Evolutionary conservation across 75 land plant genomes (phyloP), one percentile per base, ranked within the genome.

Genomic region (Pinus taeda): DNA sequence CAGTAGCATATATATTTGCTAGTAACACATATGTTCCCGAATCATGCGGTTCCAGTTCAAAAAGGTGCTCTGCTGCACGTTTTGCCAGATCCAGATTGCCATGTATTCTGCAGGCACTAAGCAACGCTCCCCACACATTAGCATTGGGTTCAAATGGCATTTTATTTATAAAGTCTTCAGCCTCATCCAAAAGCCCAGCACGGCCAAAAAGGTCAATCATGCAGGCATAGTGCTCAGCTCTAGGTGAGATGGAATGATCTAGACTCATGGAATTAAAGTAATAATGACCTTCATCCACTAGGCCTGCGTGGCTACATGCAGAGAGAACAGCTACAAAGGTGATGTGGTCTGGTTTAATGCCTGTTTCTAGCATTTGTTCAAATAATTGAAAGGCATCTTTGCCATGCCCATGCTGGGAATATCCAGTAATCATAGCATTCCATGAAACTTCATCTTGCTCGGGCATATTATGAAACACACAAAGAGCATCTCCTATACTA

Each of bases 291-390:
- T 85, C 83, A 15, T 84, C 87, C 57, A 89, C 83, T 57, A 78
- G 84, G 29, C 89, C 93, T 9, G 87, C 78, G 80, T 91, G 89
- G 22, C 81, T 88, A 75, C 93, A 91, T 0, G 90, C 88, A 30
- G 90, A 79, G 12, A 90, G 84, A 15, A 90, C 86, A n/a, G 86
- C 84, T 29, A 90, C 71, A 61, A 88, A 88, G 39, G 90, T 90
- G 24, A 88, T 79, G 36, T 58, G 71, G 56, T 84, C 86, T 8
- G 95, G 95, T 21, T 57, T 37, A 57, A 82, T 77, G 12, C 75
- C 75, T 21, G 63, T 60, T 14, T 77, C 74, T 49, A 82, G 80
- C 95, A 92, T 88, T 73, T 64, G 15, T 9, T 84, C 73, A 74
- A 85, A 86, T 56, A 90, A 65, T 55, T 22, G 60, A 33, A 90